Base-by-base conservation (phyloP, 371 early-diverging fungal genomes). In the Sporodiniella umbellata region DNA sequence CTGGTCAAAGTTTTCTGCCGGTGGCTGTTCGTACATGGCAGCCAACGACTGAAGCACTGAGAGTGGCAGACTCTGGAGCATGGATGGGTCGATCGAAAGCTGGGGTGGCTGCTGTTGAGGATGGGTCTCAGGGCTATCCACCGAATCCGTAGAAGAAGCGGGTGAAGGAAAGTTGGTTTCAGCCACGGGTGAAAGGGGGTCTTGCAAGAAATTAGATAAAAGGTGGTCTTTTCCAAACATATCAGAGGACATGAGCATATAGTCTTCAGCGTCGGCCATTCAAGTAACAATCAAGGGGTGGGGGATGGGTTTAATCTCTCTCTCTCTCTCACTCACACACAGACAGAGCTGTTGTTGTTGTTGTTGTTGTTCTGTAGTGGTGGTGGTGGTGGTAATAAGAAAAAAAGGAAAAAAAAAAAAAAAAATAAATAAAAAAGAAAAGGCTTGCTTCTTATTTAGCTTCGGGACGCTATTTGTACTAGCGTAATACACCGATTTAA, bases 231-330 rank as follows among this genome's bases (percentile, higher is more conserved):
- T 66, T 45, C 54, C 66, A 58, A 58, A 61, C 28, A 60, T 57
- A 42, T 57, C 51, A 21, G 49, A 33, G 21, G 60, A 52, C 54
- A 56, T 40, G 18, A 66, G 45, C 45, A 66, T 47, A 26, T 54
- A 66, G 30, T 66, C 66, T 39, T 66, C 55, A 42, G 61, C 51
- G 22, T 58, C 66, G 44, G 52, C 48, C 66, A 66, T 65, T n/a
- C n/a, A n/a, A n/a, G n/a, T n/a, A n/a, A n/a, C n/a, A n/a, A n/a
- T n/a, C n/a, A n/a, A n/a, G n/a, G n/a, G n/a, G n/a, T n/a, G n/a
- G n/a, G n/a, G n/a, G n/a, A n/a, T n/a, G n/a, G n/a, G n/a, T n/a
- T n/a, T n/a, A n/a, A n/a, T n/a, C n/a, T n/a, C n/a, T n/a, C n/a
- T n/a, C n/a, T n/a, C n/a, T n/a, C n/a, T n/a, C n/a, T n/a, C n/a